phyloP scores from a whole-genome alignment of 805 yeast species.

The Millerozyma acaciae region DNA sequence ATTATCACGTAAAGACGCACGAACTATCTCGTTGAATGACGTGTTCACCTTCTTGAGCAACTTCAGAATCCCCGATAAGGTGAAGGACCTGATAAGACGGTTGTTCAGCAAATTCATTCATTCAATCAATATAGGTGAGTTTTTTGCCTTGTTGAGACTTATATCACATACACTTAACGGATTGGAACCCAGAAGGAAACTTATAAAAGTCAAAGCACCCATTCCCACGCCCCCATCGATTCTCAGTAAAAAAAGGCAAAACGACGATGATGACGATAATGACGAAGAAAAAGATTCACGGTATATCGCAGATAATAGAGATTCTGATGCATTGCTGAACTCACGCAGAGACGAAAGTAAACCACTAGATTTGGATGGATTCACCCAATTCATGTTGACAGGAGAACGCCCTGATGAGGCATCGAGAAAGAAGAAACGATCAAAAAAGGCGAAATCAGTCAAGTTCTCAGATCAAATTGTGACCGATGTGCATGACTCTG shows the following conservation, averaged over 20 bases:
- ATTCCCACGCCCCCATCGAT: slow-evolving; percentile 81
- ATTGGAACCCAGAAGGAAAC: slow-evolving; percentile 46
- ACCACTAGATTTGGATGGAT: slow-evolving; percentile 76
- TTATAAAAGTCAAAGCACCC: slow-evolving; percentile 54
- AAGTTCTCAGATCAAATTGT: slow-evolving; percentile 68
- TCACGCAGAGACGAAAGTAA: slow-evolving; percentile 10
- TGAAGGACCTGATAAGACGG: slow-evolving; percentile 47
- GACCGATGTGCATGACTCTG: slow-evolving; percentile 36
- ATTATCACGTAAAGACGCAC: slow-evolving; percentile 62
- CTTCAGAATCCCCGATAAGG: slow-evolving; percentile 56
- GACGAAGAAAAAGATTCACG: slow-evolving; percentile 11
- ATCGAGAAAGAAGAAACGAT: slow-evolving; percentile 34
- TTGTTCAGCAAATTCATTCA: slow-evolving; percentile 50
- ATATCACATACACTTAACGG: slow-evolving; percentile 67
- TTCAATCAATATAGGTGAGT: slow-evolving; percentile 80
- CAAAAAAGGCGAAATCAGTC: slow-evolving; percentile 53
- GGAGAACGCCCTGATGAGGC: slow-evolving; percentile 63
- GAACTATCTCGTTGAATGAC: slow-evolving; percentile 67
- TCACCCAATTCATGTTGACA: slow-evolving; percentile 77
- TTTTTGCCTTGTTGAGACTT: slow-evolving; percentile 80
- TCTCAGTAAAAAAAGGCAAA: slow-evolving; percentile 53
- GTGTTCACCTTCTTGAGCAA: slow-evolving; percentile 76
- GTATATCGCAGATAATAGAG: slow-evolving; percentile 16
- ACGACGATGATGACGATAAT: slow-evolving; percentile 37
- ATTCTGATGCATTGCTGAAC: neutral